Percentiles rank a stretch among this genome's conserved stretches.
These are phyloP conservation scores for Physcomitrellopsis africana DNA, from an alignment of 225 moss, liverwort and hornwort genomes.

Conservation along the genomic window DNA sequence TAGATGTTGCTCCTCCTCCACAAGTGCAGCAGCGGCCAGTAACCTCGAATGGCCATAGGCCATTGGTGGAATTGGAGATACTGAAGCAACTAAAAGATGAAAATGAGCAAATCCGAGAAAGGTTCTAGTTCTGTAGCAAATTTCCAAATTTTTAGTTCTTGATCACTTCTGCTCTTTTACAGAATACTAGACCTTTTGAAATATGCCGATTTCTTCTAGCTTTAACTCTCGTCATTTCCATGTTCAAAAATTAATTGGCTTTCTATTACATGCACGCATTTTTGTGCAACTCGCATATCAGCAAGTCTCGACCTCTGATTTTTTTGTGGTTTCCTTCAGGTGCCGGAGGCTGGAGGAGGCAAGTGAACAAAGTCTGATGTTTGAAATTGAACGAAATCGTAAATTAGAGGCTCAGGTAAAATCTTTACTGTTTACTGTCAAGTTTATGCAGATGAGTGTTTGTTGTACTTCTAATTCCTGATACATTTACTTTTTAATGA, in stretches of 20 bases:
- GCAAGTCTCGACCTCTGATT: neutral
- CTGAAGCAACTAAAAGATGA: conserved; percentile 60
- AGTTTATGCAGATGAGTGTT: neutral
- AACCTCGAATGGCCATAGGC: conserved; percentile 43
- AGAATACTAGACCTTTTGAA: neutral
- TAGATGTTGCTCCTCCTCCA: conserved; percentile 41
- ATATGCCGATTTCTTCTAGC: neutral
- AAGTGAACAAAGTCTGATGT: conserved; percentile 51
- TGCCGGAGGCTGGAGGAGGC: conserved; percentile 52
- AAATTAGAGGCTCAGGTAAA: conserved; percentile 51
- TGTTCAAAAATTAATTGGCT: neutral
- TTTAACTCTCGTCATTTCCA: neutral
- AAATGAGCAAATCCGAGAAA: conserved; percentile 54
- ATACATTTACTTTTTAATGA: neutral
- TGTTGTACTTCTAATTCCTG: neutral
- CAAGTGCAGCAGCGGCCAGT: conserved; percentile 43
- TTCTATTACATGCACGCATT: neutral
- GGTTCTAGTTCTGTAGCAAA: conserved; percentile 20
- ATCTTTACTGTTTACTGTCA: conserved; percentile 1
- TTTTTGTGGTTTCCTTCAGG: conserved; percentile 14
- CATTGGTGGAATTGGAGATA: conserved; percentile 50
- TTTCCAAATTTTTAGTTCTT: neutral
- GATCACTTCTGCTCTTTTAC: neutral
- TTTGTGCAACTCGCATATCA: neutral
- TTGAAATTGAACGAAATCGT: conserved; percentile 55